A percentile compares a stretch with the other conserved stretches of the same genome.
These are phyloP conservation scores for Talaromyces ruber DNA, from an alignment of 495 filamentous ascomycete species.

Conservation along the genomic window DNA sequence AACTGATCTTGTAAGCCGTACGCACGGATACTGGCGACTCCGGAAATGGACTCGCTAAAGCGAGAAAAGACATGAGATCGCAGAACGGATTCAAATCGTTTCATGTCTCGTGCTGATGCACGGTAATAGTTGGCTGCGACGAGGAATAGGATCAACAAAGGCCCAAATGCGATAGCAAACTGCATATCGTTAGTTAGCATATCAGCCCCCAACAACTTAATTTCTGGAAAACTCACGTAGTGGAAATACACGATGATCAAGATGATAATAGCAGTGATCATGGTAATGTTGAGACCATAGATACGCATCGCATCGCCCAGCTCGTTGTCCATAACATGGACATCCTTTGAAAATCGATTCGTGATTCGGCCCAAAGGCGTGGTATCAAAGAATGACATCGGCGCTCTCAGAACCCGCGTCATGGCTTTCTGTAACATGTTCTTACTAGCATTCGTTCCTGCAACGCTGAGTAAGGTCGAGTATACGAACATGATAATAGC, in stretches of 20 bases:
- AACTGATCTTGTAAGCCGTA: constrained; percentile 77
- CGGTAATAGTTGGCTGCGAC: constrained; percentile 84
- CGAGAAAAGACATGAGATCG: constrained; percentile 84
- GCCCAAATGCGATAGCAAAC: constrained; percentile 83
- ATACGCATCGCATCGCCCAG: constrained; percentile 86
- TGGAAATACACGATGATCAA: constrained; percentile 90
- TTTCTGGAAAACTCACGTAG: constrained; percentile 39
- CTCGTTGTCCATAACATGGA: constrained; percentile 92
- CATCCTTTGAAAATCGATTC: constrained; percentile 93
- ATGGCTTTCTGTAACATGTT: constrained; percentile 81
- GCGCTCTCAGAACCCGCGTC: constrained; percentile 70
- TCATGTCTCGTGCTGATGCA: constrained; percentile 84
- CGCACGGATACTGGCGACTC: constrained; percentile 76
- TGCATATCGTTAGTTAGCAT: constrained; percentile 9
- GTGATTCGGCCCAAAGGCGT: constrained; percentile 94
- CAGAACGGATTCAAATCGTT: constrained; percentile 84
- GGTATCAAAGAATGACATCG: constrained; percentile 97
- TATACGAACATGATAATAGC: constrained; percentile 74
- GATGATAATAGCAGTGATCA: constrained; percentile 70
- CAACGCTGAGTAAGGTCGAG: constrained; percentile 51
- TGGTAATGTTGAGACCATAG: constrained; percentile 78
- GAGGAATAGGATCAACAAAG: constrained; percentile 70
- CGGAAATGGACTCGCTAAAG: constrained; percentile 81
- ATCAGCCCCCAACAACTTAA: neutral
- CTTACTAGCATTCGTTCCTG: constrained; percentile 69